phyloP scores from a whole-genome alignment of 2,329 filamentous ascomycete species.

The Hymenoscyphus scutula region DNA sequence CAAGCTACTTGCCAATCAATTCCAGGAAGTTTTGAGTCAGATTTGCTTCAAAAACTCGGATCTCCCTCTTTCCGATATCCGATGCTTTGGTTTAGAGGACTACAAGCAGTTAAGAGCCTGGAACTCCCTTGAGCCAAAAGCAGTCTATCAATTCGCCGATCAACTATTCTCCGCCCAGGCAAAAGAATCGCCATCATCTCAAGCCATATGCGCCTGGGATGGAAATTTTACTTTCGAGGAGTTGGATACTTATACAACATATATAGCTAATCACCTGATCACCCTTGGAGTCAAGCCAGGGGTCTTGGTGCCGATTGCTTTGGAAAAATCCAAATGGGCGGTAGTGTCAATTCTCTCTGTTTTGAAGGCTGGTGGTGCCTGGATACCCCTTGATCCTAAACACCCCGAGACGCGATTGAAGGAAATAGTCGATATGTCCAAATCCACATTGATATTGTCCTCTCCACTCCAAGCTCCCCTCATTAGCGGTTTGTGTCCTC shows the following conservation, averaged over 20 bases:
- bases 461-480: neutral
- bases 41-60: too few relatives aligned
- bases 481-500: neutral
- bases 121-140: too few relatives aligned
- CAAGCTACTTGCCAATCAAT: too few relatives aligned
- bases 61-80: too few relatives aligned
- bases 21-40: too few relatives aligned
- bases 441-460: neutral
- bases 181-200: neutral
- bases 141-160: too few relatives aligned
- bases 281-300: constrained; percentile 18
- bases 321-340: constrained; percentile 29
- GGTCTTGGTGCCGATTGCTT: constrained; percentile 25
- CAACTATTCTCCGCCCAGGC: neutral
- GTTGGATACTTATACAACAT: constrained; percentile 21
- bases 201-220: neutral
- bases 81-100: too few relatives aligned
- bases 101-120: too few relatives aligned
- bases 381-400: constrained; percentile 32
- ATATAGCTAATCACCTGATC: constrained; percentile 18
- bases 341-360: constrained; percentile 28
- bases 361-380: constrained; percentile 29
- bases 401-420: constrained; percentile 26
- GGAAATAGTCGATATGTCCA: constrained; percentile 1
- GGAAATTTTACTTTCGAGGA: constrained; percentile 21